phyloP scores from a whole-genome alignment of 495 filamentous ascomycete genomes.

The Penicillium antarcticum region DNA sequence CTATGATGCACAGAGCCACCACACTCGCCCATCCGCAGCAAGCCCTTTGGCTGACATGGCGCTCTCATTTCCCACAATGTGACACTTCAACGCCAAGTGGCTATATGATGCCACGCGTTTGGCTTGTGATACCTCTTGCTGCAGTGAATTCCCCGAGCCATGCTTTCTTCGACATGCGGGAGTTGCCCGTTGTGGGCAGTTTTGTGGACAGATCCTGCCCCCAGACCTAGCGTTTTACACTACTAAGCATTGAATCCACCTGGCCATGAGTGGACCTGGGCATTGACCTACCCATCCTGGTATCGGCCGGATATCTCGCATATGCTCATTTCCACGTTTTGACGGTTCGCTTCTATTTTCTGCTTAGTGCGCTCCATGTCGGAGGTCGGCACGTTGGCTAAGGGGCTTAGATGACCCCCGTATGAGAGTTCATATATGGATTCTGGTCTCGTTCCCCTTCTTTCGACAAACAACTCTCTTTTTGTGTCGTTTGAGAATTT shows the following conservation, averaged over 20 bases:
- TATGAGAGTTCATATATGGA: not conserved
- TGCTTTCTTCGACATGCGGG: too few species aligned
- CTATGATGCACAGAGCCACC: conserved; percentile 5
- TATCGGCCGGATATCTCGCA: not conserved
- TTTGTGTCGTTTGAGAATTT: conserved; percentile 17
- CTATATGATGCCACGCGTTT: not conserved
- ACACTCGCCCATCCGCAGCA: not conserved
- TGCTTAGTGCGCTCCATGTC: conserved; percentile 4
- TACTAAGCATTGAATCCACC: conserved; percentile 1
- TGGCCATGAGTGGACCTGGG: not conserved
- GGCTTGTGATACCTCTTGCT: not conserved
- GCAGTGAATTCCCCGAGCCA: not conserved
- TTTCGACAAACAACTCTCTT: conserved; percentile 19
- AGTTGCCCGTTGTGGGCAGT: not conserved
- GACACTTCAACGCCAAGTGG: not conserved
- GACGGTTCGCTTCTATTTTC: not conserved
- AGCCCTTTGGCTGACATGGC: not conserved
- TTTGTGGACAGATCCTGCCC: not conserved
- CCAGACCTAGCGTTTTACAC: not conserved
- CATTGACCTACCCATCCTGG: not conserved
- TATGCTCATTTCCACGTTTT: conserved; percentile 4
- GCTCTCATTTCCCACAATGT: not conserved
- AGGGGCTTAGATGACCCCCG: not conserved
- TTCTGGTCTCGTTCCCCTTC: not conserved
- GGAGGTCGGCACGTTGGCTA: conserved; percentile 5